Percentiles rank a stretch among this genome's conserved stretches.
phyloP scores from a whole-genome alignment of 2,329 filamentous ascomycete species.

The Penicillium aurantiogriseum region DNA sequence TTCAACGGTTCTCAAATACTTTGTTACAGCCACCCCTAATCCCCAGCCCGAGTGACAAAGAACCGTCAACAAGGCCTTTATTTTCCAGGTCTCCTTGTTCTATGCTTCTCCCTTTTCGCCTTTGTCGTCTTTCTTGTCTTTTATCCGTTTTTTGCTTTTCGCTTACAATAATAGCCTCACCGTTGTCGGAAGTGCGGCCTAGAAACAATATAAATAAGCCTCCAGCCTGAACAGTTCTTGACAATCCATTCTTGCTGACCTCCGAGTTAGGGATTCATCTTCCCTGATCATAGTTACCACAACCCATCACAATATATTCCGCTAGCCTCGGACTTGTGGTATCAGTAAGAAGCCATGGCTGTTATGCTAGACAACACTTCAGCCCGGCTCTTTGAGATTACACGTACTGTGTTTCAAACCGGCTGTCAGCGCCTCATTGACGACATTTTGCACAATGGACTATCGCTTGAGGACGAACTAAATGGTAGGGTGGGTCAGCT shows the following conservation, averaged over 20 bases:
- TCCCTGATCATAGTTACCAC: not conserved
- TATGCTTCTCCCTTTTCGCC: not conserved
- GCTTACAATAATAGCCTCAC: too few species aligned
- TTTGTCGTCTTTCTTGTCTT: not conserved
- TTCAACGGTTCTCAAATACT: not conserved
- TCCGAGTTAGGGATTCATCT: not conserved
- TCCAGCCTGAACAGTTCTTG: not conserved
- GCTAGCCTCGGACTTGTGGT: too few species aligned
- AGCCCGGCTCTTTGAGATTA: not conserved
- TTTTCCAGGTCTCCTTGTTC: not conserved
- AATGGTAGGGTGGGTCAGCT: not conserved
- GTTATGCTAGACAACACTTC: not conserved
- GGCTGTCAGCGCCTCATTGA: not conserved
- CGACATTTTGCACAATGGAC: not conserved
- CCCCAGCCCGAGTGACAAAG: not conserved
- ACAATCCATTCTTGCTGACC: not conserved
- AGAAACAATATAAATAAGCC: not conserved
- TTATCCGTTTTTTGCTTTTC: too few species aligned
- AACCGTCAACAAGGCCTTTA: not conserved
- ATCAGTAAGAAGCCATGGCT: not conserved
- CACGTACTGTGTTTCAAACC: not conserved
- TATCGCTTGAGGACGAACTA: not conserved
- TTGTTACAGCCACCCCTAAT: not conserved
- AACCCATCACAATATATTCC: not conserved
- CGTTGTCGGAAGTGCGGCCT: fast-evolving